Evolutionary conservation across 345 rosid genomes (phyloP).

Genomic region (Psidium guajava): DNA sequence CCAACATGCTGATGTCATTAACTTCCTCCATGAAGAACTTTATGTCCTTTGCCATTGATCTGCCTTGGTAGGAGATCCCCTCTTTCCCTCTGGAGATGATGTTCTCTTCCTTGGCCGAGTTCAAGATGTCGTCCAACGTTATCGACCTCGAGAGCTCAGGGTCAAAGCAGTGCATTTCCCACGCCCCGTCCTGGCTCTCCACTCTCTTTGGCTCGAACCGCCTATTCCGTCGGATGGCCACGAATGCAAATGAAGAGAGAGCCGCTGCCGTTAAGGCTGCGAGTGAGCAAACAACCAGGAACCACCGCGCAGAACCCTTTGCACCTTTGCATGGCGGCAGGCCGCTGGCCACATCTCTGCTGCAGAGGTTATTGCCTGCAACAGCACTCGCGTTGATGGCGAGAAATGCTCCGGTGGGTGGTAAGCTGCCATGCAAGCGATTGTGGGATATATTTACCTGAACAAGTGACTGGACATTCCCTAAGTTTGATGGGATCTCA

Average conservation of each 20-base stretch:
- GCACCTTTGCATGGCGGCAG: conserved; percentile 45
- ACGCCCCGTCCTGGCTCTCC: conserved; percentile 54
- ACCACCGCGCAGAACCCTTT: conserved; percentile 39
- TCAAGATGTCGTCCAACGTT: conserved; percentile 25
- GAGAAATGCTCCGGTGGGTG: conserved; percentile 62
- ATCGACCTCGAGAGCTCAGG: conserved; percentile 28
- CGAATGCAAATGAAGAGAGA: conserved; percentile 14
- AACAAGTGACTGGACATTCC: conserved; percentile 37
- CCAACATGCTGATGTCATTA: conserved; percentile 6
- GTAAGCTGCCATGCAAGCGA: conserved; percentile 54
- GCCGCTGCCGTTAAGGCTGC: conserved; percentile 21
- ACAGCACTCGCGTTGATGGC: conserved; percentile 66
- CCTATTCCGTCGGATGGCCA: conserved; percentile 19
- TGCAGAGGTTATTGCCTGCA: conserved; percentile 60
- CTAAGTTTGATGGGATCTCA: conserved; percentile 40
- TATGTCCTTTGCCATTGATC: conserved; percentile 15
- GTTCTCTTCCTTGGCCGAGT: conserved; percentile 33
- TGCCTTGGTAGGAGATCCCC: conserved; percentile 18
- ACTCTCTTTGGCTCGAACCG: conserved; percentile 30
- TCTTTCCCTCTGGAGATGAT: conserved; percentile 24
- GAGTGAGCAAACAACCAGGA: conserved; percentile 21
- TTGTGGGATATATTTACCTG: conserved; percentile 63
- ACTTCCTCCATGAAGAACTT: conserved; percentile 37
- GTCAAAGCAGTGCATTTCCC: conserved; percentile 59
- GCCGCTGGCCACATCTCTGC: conserved; percentile 23